Evolutionary conservation across 441 rosid species (phyloP), one percentile per base, ranked within the genome.

Genomic region (Adansonia grandidieri): DNA sequence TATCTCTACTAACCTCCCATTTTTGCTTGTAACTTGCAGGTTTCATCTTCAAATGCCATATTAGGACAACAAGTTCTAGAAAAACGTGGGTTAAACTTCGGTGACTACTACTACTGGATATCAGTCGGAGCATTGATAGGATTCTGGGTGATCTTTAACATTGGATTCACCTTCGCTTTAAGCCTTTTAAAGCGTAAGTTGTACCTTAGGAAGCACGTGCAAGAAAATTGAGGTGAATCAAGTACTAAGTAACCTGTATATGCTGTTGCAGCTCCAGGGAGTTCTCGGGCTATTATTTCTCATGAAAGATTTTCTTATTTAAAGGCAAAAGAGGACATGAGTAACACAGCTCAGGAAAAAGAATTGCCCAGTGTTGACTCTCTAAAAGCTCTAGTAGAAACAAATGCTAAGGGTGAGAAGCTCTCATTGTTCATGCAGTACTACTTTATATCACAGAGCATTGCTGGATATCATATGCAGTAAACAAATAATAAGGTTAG

Each of bases 111-210:
- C 22, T 85, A 83, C 54, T 86, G 89, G 89, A 74, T 88, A 72
- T 82, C 88, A 22, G 19, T 85, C 4, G 84, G 63, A 20, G 89
- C 79, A 40, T 74, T 88, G 28, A 10, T 88, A 20, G 91, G 91
- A 62, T 86, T 79, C 64, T 82, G 84, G 78, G 5, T 85, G 9
- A 42, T 86, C 32, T 83, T 81, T 22, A 84, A 86, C 68, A 50
- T 71, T 45, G 82, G 86, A 53, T 88, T 88, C 78, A 79, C 75
- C 69, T 61, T 77, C 0, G 89, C 88, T 15, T 72, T 88, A 37
- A 83, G 81, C 50, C 84, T 48, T 60, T 64, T 78, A 17, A 83
- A 79, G 5, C 11, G 91, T 86, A 79, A 60, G 88, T 72, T 80
- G 19, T 47, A 17, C 24, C 63, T n/a, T 48, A 9, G 32, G 28